A percentile compares a stretch with the other conserved stretches of the same genome.
These are phyloP conservation scores for Neofusicoccum ribis DNA, from an alignment of 2,329 filamentous ascomycete genomes.

Conservation along the genomic window DNA sequence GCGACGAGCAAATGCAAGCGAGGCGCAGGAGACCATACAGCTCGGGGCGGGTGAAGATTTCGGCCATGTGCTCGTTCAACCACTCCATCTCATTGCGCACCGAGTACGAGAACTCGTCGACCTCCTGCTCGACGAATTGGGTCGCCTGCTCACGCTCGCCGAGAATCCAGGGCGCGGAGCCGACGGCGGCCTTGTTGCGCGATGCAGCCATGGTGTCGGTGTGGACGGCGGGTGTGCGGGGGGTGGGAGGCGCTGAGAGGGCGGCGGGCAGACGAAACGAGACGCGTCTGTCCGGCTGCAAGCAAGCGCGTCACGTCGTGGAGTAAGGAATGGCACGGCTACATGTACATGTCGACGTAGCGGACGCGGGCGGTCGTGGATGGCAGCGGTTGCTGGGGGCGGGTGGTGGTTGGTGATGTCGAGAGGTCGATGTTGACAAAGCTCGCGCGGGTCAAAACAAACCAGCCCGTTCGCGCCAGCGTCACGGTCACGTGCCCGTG, in stretches of 20 bases:
- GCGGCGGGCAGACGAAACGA: neutral
- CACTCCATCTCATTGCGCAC: constrained; percentile 94
- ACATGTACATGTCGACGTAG: constrained; percentile 1
- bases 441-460: neutral
- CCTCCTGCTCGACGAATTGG: constrained; percentile 75
- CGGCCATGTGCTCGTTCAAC: constrained; percentile 97
- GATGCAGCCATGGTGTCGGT: constrained; percentile 24
- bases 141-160: constrained; percentile 79
- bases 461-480: neutral
- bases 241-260: constrained; percentile 6
- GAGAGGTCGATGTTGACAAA: constrained; percentile 1
- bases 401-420: constrained; percentile 8
- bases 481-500: neutral
- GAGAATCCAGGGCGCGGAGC: constrained; percentile 80
- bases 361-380: neutral
- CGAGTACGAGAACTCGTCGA: constrained; percentile 90
- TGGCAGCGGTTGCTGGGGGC: constrained; percentile 7
- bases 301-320: neutral
- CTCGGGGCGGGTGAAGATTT: constrained; percentile 84
- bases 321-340: neutral
- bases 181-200: constrained; percentile 57
- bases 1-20: constrained; percentile 15
- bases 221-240: neutral
- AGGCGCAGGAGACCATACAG: constrained; percentile 63
- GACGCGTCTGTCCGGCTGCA: neutral